Evolutionary conservation across 306 rosid species (phyloP).

Genomic region (Vigna nakashimae): DNA sequence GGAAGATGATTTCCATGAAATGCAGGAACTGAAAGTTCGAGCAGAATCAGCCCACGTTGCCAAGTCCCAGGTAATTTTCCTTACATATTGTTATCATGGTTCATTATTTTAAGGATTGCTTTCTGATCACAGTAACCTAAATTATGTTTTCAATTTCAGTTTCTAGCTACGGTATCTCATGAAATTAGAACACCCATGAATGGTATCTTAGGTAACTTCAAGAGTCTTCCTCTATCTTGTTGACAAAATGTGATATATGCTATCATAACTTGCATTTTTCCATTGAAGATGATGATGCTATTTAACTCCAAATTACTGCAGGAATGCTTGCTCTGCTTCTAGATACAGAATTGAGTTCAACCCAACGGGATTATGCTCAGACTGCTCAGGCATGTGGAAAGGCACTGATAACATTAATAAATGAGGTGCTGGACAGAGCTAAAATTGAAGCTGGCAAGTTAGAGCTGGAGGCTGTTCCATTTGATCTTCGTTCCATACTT

Average conservation of each 20-base stretch:
- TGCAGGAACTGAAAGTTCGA: slow-evolving; percentile 70
- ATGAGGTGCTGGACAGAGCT: slow-evolving; percentile 95
- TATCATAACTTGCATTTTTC: slow-evolving; percentile 1
- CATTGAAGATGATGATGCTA: slow-evolving; percentile 6
- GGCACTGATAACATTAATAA: slow-evolving; percentile 83
- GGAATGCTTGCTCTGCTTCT: slow-evolving; percentile 95
- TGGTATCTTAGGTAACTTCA: slow-evolving; percentile 79
- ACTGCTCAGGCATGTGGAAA: slow-evolving; percentile 93
- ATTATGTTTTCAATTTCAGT: slow-evolving; percentile 54
- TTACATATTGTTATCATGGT: slow-evolving; percentile 24
- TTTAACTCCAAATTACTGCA: slow-evolving; percentile 46
- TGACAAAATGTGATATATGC: not conserved
- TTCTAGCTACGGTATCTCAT: slow-evolving; percentile 93
- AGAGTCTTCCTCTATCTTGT: slow-evolving; percentile 20
- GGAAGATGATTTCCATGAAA: slow-evolving; percentile 84
- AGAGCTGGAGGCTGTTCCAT: slow-evolving; percentile 92
- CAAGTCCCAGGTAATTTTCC: slow-evolving; percentile 79
- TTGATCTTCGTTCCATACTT: slow-evolving; percentile 80
- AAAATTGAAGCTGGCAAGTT: slow-evolving; percentile 92
- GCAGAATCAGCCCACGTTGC: slow-evolving; percentile 96
- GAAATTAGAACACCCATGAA: slow-evolving; percentile 97
- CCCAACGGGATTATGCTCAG: slow-evolving; percentile 91
- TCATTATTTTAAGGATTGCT: slow-evolving; percentile 37
- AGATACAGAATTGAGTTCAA: slow-evolving; percentile 85
- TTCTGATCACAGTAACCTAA: slow-evolving; percentile 31